A percentile compares a stretch with the other conserved stretches of the same genome.
Evolutionary conservation across 2,329 filamentous ascomycete genomes (phyloP).

Genomic region (Colletotrichum limetticola): DNA sequence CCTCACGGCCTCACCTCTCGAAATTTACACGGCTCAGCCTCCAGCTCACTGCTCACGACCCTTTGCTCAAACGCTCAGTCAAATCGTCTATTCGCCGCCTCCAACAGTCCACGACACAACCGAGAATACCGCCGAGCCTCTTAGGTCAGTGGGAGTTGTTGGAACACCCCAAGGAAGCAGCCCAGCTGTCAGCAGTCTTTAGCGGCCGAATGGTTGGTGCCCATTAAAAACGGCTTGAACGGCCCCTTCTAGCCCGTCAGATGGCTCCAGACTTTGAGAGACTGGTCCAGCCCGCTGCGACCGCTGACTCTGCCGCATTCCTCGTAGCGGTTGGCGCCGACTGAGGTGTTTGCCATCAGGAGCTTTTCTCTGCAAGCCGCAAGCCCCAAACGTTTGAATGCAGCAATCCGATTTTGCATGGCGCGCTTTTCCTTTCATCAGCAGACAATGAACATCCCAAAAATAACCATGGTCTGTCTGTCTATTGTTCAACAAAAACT

Average conservation of each 20-base stretch:
- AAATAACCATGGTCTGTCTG: conserved; percentile 15
- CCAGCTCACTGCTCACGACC: background rate
- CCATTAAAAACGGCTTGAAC: conserved; percentile 8
- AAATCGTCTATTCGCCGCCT: background rate
- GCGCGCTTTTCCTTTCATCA: conserved; percentile 12
- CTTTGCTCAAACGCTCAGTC: background rate
- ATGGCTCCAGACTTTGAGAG: background rate
- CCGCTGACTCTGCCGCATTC: background rate
- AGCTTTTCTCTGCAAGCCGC: background rate
- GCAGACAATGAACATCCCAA: conserved; percentile 3
- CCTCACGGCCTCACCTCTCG: background rate
- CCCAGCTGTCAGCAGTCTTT: conserved; percentile 21
- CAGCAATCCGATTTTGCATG: background rate
- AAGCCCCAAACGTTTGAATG: background rate
- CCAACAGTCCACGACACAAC: background rate
- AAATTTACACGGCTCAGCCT: no score
- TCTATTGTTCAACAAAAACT: background rate
- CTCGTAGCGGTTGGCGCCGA: background rate
- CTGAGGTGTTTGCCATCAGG: background rate
- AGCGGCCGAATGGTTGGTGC: conserved; percentile 15
- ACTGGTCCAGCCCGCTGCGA: background rate
- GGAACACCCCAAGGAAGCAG: background rate
- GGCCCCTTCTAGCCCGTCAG: conserved; percentile 21
- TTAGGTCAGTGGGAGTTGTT: no score
- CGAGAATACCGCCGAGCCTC: conserved; percentile 22